These are phyloP conservation scores for Camellia sinensis DNA, from an alignment of 148 eudicot species.

Conservation along the genomic window DNA sequence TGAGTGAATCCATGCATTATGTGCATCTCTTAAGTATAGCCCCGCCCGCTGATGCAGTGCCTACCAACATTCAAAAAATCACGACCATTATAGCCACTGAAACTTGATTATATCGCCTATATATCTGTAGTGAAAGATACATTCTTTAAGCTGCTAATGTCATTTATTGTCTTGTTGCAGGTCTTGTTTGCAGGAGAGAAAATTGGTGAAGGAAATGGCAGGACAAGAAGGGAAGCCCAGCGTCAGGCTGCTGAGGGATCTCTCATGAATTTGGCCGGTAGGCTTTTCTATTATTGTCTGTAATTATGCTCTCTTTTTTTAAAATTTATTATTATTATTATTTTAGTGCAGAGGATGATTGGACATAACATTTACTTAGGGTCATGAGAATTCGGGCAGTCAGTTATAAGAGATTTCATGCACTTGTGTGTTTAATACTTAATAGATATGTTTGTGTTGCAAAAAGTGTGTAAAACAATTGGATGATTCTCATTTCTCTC, in stretches of 20 bases:
- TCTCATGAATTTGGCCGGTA: slow-evolving; percentile 62
- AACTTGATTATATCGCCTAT: not conserved
- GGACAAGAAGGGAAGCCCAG: slow-evolving; percentile 62
- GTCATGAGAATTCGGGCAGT: too few relatives aligned
- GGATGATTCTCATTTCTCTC: slow-evolving; percentile 26
- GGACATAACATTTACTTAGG: not conserved
- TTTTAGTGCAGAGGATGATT: not conserved
- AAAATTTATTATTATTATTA: not conserved
- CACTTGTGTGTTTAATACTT: too few relatives aligned
- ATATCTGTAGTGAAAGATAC: not conserved
- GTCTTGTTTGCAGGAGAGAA: slow-evolving; percentile 64
- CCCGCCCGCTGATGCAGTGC: too few relatives aligned
- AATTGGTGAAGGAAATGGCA: slow-evolving; percentile 59
- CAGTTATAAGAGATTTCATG: too few relatives aligned
- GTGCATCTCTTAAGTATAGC: not conserved
- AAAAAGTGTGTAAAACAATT: not conserved
- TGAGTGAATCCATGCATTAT: not conserved
- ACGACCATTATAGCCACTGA: not conserved
- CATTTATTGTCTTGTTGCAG: slow-evolving; percentile 32
- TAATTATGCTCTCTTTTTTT: not conserved
- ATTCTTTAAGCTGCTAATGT: slow-evolving; percentile 2
- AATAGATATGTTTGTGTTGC: too few relatives aligned
- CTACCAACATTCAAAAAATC: too few relatives aligned
- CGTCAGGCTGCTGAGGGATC: slow-evolving; percentile 53
- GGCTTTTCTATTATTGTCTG: not conserved